Base-by-base conservation (phyloP, 805 yeast genomes). In the Diddensiella santjacobensis region DNA sequence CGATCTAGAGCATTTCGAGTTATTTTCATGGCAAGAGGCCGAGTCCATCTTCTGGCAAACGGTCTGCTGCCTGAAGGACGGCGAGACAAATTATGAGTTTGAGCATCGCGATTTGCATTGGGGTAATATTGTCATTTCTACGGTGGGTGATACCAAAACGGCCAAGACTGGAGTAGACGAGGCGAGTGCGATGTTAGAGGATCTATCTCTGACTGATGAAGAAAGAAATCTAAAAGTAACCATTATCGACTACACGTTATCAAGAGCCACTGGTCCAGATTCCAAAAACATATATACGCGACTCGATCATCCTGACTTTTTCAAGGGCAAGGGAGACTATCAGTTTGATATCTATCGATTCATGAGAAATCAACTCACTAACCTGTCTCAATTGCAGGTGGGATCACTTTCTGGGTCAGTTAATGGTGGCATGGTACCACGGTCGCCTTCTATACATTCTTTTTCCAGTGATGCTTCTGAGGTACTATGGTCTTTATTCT, bases 61-160 rank as follows among this genome's bases (percentile, higher is more conserved):
- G 22, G 79, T 71, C 1, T 62, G 67, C n/a, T 63, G 71, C 3
- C 63, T 84, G 22, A 72, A 76, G 22, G 64, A 64, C 6, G 83
- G 79, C 1, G 89, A 84, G 61, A 62, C 67, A 13, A 59, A 66
- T 31, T 67, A 68, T 50, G 70, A 74, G 51, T 83, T 83, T 63
- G 90, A 84, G 63, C 91, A 84, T 58, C 71, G 91, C 41, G 87
- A 84, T 61, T 63, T 84, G 50, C 84, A 81, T 52, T 72, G 84
- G 74, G 82, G 83, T 10, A 84, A 84, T 58, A 68, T 84, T 45
- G 66, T 81, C 13, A 67, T 84, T 15, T 44, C 52, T 15, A 17
- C 31, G 11, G 13, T 8, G 13, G 53, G 50, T 13, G 38, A 42
- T 3, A 19, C 33, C 15, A 38, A 24, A 8, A 46, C 39, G 23